Evolutionary conservation across 805 yeast species (phyloP), one percentile per base, ranked within the genome.

Genomic region (Brettanomyces sp.): DNA sequence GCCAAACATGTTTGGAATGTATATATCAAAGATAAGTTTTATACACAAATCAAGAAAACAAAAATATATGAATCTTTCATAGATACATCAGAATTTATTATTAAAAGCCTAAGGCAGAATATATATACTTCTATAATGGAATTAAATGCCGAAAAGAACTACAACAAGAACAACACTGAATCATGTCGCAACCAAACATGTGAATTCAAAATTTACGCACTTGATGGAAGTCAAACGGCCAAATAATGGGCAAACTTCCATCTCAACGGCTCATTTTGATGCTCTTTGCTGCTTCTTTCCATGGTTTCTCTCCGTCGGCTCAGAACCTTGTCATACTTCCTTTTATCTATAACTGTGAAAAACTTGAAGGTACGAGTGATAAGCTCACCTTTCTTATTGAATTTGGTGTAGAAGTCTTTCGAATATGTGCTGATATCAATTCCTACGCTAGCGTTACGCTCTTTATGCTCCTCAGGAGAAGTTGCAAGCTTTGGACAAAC

Each of bases 321-420:
- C 18, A 35, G 13, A 21, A 18, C 21, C 28, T 36, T 49, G 30
- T 60, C 63, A 43, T 56, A 56, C n/a, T 54, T 47, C 11, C 59
- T 47, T 34, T 58, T 53, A 34, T 62, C 63, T 8, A 55, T 50
- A 1, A 58, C 48, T 1, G 62, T 62, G n/a, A 44, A 42, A 47
- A 58, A 64, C 39, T 62, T 55, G 43, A 64, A 57, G 3, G 53
- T 47, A 24, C 69, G 48, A 4, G 54, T 50, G 2, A 66, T 52
- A n/a, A 46, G 42, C 37, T 57, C 62, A 7, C 57, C 56, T 3
- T 51, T 24, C 5, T 50, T 49, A 43, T 58, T 57, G 33, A 44
- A 53, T 14, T 46, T 46, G 1, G 59, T 59, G 44, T 56, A 64
- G 43, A 64, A 64, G 7, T 46, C 40, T 36, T 50, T 47, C 46